Percentiles rank a stretch among this genome's conserved stretches.
phyloP scores from a whole-genome alignment of 306 rosid species.

The Glycine tomentella region DNA sequence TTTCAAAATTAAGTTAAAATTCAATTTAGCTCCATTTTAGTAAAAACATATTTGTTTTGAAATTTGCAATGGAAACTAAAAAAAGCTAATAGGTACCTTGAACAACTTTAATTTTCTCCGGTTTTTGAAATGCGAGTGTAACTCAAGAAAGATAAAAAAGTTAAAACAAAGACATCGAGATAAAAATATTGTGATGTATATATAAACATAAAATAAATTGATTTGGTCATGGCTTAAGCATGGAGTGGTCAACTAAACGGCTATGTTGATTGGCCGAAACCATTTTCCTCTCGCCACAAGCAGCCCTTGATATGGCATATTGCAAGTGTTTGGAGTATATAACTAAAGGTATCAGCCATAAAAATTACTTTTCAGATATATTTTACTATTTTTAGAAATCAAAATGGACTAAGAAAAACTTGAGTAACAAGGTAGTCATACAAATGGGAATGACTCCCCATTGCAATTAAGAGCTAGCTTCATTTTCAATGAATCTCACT shows the following conservation, averaged over 20 bases:
- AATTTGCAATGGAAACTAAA: no score
- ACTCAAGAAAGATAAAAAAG: no score
- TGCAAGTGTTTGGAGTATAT: background rate
- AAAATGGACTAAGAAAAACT: background rate
- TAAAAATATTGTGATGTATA: background rate
- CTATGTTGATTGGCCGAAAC: background rate
- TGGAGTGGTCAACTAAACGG: background rate
- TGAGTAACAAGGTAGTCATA: background rate
- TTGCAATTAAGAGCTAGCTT: constrained; percentile 45
- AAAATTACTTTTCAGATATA: background rate
- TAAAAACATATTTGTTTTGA: no score
- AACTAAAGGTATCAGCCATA: background rate
- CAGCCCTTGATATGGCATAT: background rate
- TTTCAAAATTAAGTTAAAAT: no score
- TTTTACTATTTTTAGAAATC: background rate
- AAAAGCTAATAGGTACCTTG: no score
- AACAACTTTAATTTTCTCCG: no score
- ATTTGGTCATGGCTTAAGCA: constrained; percentile 40
- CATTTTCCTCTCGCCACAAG: background rate
- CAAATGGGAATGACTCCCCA: constrained; percentile 43
- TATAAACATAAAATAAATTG: background rate
- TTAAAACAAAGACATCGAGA: background rate
- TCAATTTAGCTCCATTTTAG: no score
- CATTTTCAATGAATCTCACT: background rate
- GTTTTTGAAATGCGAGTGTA: no score